Conservation (phyloP, 75 land plant species). For the Cupressus sempervirens region DNA sequence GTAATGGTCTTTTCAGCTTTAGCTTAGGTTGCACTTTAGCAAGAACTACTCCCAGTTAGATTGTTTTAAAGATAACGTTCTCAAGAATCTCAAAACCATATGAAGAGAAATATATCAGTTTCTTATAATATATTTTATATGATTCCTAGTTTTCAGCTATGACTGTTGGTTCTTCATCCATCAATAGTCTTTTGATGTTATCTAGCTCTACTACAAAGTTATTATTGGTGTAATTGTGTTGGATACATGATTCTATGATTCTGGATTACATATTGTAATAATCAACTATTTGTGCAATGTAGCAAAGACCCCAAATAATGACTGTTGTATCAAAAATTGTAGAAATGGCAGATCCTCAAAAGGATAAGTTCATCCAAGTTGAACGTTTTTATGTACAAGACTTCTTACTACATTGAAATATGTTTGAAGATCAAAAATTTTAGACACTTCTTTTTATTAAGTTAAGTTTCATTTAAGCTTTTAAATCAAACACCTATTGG, state of each 20-base stretch:
- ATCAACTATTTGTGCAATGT: background rate
- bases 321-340: too few species aligned
- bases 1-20: background rate
- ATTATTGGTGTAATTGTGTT: background rate
- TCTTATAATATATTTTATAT: slow-evolving; percentile 43
- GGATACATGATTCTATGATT: background rate
- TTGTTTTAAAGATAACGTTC: too few species aligned
- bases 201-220: slow-evolving; percentile 96
- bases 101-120: background rate
- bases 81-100: background rate
- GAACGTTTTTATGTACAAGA: too few species aligned
- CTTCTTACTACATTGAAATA: too few species aligned
- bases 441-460: too few species aligned
- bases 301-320: too few species aligned
- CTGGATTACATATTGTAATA: background rate
- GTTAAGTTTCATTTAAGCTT: too few species aligned
- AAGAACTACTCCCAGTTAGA: background rate
- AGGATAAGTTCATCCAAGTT: too few species aligned
- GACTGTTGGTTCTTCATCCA: slow-evolving; percentile 95
- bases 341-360: too few species aligned
- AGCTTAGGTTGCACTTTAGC: background rate
- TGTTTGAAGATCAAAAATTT: too few species aligned
- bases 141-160: slow-evolving; percentile 99
- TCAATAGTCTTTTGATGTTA: slow-evolving; percentile 94
- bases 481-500: too few species aligned